Conservation (phyloP, 306 rosid genomes). For the Sindora glabra region DNA sequence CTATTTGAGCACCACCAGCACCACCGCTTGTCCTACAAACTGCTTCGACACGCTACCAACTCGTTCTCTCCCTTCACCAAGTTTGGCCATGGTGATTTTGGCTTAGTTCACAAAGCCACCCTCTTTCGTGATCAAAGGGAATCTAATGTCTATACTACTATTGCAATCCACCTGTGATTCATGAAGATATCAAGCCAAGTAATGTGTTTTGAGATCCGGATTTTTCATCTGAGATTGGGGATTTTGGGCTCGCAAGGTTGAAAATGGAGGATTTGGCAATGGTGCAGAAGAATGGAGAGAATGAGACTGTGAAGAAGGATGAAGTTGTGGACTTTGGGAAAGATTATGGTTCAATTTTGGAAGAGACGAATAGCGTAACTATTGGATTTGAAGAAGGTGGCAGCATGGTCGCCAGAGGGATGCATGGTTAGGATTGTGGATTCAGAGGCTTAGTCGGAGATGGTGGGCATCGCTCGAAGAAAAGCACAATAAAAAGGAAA, state of each 20-base stretch:
- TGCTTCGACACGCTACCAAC: constrained; percentile 75
- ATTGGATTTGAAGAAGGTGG: constrained; percentile 53
- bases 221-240: constrained; percentile 83
- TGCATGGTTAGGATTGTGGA: constrained; percentile 41
- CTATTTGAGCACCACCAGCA: constrained; percentile 47
- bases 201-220: constrained; percentile 66
- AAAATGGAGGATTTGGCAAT: constrained; percentile 53
- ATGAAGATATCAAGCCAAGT: constrained; percentile 87
- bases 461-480: constrained; percentile 94
- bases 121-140: constrained; percentile 70
- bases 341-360: constrained; percentile 59
- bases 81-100: constrained; percentile 91
- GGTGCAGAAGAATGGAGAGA: constrained; percentile 30
- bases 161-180: constrained; percentile 83
- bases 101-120: constrained; percentile 80
- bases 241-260: constrained; percentile 87
- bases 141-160: constrained; percentile 63
- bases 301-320: constrained; percentile 5
- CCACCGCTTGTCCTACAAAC: constrained; percentile 60
- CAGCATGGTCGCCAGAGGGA: constrained; percentile 46
- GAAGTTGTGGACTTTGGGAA: constrained; percentile 22
- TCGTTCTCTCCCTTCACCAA: constrained; percentile 66
- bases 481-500: constrained; percentile 40
- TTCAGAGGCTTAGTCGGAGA: constrained; percentile 49
- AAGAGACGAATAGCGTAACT: constrained; percentile 59